Percentiles rank a stretch among this genome's conserved stretches.
These are phyloP conservation scores for Colletotrichum liaoningense DNA, from an alignment of 2,329 filamentous ascomycete genomes.

Conservation along the genomic window DNA sequence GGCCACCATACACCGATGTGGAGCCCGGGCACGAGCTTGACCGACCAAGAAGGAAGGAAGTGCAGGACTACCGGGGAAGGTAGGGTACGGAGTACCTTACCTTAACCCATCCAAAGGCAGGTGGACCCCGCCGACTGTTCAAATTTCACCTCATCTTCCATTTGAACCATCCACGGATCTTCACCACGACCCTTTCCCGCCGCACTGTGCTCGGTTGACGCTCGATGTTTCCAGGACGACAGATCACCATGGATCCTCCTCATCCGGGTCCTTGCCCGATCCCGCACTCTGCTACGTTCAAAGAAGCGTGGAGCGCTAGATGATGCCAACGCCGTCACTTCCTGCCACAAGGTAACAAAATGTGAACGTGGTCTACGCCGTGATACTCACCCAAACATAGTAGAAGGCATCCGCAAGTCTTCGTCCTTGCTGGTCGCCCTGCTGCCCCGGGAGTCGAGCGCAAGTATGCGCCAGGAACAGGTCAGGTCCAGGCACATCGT, in stretches of 20 bases:
- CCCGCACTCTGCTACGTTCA: conserved; percentile 3
- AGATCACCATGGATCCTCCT: too few species aligned
- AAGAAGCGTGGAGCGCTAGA: not conserved
- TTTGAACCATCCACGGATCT: too few species aligned
- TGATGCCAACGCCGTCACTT: not conserved
- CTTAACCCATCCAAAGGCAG: not conserved
- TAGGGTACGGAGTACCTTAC: too few species aligned
- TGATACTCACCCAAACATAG: not conserved
- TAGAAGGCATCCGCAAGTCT: not conserved
- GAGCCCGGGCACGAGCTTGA: not conserved
- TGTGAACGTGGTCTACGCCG: not conserved
- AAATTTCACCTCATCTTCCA: not conserved
- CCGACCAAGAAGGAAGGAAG: too few species aligned
- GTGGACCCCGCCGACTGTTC: not conserved
- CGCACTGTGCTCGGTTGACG: too few species aligned
- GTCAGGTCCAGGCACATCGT: not conserved
- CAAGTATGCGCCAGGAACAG: not conserved
- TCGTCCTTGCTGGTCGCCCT: not conserved
- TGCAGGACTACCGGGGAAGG: not conserved
- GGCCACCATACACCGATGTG: conserved; percentile 24
- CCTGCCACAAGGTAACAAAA: not conserved
- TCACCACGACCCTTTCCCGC: too few species aligned
- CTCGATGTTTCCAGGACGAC: too few species aligned
- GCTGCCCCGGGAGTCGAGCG: not conserved
- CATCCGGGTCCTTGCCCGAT: not conserved